A percentile compares a stretch with the other conserved stretches of the same genome.
Evolutionary conservation across 352 stramenopile species (phyloP).

Genomic region (Phytophthora brassicae): DNA sequence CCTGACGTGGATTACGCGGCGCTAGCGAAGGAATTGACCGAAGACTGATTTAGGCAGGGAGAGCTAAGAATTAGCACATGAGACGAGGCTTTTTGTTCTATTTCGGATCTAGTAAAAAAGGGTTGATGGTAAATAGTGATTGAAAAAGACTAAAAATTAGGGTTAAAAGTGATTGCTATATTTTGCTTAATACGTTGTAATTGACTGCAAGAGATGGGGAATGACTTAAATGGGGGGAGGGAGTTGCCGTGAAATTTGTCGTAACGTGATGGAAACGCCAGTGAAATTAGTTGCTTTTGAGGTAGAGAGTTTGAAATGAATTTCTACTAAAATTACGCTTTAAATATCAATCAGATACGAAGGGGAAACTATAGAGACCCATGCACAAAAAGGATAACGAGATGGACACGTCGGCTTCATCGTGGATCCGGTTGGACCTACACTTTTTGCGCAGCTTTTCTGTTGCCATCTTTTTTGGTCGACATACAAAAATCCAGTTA

Average conservation of each 20-base stretch:
- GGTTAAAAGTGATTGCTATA: no score
- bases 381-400: no score
- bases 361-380: neutral
- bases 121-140: no score
- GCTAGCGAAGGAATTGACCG: constrained; percentile 53
- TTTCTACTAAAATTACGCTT: no score
- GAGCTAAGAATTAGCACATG: neutral
- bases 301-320: neutral
- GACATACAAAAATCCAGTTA: no score
- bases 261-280: constrained; percentile 8
- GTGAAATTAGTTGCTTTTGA: constrained; percentile 2
- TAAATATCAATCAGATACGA: neutral
- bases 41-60: constrained; percentile 9
- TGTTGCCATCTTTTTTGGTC: no score
- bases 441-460: constrained; percentile 16
- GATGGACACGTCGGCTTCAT: constrained; percentile 14
- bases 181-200: no score
- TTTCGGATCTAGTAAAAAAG: no score
- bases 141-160: no score
- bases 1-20: constrained; percentile 73
- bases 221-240: no score
- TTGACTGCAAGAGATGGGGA: no score
- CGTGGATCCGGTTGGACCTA: constrained; percentile 18
- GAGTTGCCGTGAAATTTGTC: neutral
- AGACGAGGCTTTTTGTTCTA: no score